Conservation (phyloP, 768 basidiomycete genomes). For the Russula lepida region DNA sequence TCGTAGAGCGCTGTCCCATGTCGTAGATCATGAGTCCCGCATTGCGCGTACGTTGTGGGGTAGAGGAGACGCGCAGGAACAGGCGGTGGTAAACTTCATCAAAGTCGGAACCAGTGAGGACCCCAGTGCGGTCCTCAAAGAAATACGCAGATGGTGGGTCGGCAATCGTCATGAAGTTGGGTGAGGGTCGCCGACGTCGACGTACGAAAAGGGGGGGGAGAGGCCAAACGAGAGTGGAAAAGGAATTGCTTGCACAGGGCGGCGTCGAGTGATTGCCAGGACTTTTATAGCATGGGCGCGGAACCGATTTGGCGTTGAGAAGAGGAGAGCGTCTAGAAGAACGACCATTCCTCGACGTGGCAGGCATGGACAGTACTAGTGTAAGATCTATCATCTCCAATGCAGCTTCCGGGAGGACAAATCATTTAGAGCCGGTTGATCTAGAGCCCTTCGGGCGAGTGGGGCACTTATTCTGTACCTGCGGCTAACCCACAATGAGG, state of each 20-base stretch:
- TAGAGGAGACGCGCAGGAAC: constrained; percentile 53
- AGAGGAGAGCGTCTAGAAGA: constrained; percentile 4
- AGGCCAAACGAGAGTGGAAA: not conserved
- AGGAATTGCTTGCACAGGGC: not conserved
- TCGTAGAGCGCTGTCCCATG: constrained; percentile 57
- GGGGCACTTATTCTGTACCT: constrained; percentile 1
- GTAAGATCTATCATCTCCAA: not conserved
- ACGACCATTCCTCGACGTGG: constrained; percentile 8
- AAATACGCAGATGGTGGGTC: constrained; percentile 33
- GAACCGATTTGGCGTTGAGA: not conserved
- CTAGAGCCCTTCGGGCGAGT: constrained; percentile 13
- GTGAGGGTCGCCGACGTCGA: not conserved
- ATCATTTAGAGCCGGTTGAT: not conserved
- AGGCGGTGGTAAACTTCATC: constrained; percentile 73
- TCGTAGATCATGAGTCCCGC: constrained; percentile 48
- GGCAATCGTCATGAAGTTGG: constrained; percentile 16
- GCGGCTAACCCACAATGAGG: constrained; percentile 1
- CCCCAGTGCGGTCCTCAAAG: constrained; percentile 62
- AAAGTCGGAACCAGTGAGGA: constrained; percentile 49
- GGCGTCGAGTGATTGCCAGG: not conserved
- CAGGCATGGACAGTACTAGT: not conserved
- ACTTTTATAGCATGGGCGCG: constrained; percentile 11
- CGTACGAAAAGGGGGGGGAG: not conserved
- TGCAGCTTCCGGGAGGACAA: constrained; percentile 9
- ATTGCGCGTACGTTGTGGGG: constrained; percentile 28